Evolutionary conservation across 805 yeast genomes (phyloP).

Genomic region (Kodamaea kakaduensis): DNA sequence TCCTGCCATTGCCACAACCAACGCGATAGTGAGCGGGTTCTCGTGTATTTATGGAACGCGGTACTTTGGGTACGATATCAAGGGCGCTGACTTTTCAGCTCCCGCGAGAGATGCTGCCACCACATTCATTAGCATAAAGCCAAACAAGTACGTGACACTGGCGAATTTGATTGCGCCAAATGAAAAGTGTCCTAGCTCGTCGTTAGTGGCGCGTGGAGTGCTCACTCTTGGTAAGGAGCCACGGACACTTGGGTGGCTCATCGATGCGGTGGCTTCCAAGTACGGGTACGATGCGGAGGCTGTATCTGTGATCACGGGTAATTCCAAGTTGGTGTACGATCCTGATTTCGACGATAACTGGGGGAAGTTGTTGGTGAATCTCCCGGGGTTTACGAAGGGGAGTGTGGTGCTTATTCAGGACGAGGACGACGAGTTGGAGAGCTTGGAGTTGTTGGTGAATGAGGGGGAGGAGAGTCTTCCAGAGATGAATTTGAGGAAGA

Average conservation of each 20-base stretch:
- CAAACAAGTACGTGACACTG: constrained; percentile 62
- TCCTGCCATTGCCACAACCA: constrained; percentile 97
- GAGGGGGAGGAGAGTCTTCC: constrained; percentile 13
- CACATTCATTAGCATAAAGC: constrained; percentile 40
- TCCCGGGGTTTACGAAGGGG: constrained; percentile 57
- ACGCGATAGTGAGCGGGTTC: constrained; percentile 91
- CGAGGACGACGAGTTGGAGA: constrained; percentile 65
- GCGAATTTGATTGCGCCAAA: constrained; percentile 62
- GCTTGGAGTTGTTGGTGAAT: constrained; percentile 55
- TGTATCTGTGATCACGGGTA: constrained; percentile 58
- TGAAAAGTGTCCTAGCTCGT: constrained; percentile 66
- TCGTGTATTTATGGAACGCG: constrained; percentile 69
- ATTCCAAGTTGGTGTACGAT: constrained; percentile 68
- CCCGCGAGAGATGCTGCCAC: constrained; percentile 22
- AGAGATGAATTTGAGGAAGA: constrained; percentile 15
- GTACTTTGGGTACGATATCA: constrained; percentile 31
- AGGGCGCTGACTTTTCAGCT: constrained; percentile 25
- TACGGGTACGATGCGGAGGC: constrained; percentile 49
- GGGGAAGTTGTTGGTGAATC: constrained; percentile 40
- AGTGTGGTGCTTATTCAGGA: constrained; percentile 68
- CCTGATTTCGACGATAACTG: constrained; percentile 82
- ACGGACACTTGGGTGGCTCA: constrained; percentile 46
- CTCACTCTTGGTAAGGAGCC: constrained; percentile 27
- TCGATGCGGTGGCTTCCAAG: constrained; percentile 44
- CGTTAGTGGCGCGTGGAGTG: constrained; percentile 51